These are phyloP conservation scores for Boletus insuetus DNA, from an alignment of 768 basidiomycete genomes.

Conservation along the genomic window DNA sequence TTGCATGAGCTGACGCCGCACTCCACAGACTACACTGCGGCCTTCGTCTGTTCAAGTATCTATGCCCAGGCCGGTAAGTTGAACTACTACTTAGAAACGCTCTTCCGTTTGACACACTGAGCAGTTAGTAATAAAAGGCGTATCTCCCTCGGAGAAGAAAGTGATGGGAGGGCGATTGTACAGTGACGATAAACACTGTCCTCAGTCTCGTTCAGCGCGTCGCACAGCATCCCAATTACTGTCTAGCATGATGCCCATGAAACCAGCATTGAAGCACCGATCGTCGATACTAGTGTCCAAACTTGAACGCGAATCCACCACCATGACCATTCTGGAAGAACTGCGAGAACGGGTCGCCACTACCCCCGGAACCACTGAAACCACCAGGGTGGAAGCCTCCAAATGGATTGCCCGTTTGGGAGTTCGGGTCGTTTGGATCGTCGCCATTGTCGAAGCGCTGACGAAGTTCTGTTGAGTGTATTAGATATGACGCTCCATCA, in stretches of 20 bases:
- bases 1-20: too few relatives aligned
- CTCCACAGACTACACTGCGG: too few relatives aligned
- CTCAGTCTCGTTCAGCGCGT: not conserved
- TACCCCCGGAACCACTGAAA: conserved; percentile 27
- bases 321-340: conserved; percentile 70
- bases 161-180: conserved; percentile 5
- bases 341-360: conserved; percentile 63
- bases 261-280: not conserved
- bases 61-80: too few relatives aligned
- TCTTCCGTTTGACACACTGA: too few relatives aligned
- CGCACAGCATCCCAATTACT: not conserved
- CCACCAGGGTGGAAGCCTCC: conserved; percentile 36
- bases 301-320: conserved; percentile 37
- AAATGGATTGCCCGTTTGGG: conserved; percentile 55
- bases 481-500: not conserved
- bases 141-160: not conserved
- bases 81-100: too few relatives aligned
- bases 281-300: conserved; percentile 15
- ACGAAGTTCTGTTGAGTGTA: conserved; percentile 59
- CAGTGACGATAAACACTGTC: conserved; percentile 5
- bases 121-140: not conserved
- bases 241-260: not conserved
- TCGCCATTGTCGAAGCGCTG: conserved; percentile 90
- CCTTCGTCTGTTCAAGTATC: too few relatives aligned
- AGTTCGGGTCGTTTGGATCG: conserved; percentile 89